Evolutionary conservation across 2,329 filamentous ascomycete species (phyloP), one percentile per base, ranked within the genome.

Genomic region (Diaporthe citri): DNA sequence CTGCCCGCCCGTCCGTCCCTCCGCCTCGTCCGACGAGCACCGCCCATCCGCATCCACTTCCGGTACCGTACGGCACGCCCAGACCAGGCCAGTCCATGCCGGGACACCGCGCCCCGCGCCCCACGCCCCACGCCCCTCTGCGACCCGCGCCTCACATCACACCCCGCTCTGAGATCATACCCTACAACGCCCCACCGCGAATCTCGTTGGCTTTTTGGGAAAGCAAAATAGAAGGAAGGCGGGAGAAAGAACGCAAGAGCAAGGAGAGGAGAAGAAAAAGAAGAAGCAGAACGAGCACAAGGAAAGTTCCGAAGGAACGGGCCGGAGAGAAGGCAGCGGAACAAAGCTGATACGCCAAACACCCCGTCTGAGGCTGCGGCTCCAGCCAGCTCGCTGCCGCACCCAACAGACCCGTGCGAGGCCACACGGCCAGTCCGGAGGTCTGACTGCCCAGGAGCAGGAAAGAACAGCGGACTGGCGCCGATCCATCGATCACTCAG

Each of bases 131-230:
- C 57, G 17, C 20, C 43, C 60, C 71, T 41, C 41, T 69, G 60
- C 43, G 43, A 71, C 64, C 71, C 57, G 64, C 64, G 60, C 71
- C 34, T 62, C 71, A 34, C 48, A 62, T 41, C 51, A 62, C 60
- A 71, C 75, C 75, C 75, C 73, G 73, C 75, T 73, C 73, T 75
- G 73, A 75, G 73, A 73, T 75, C 73, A 75, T 70, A 43, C 73
- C 56, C 51, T 55, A 69, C 59, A 31, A 59, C 15, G 46, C 69
- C 73, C 72, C 56, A 70, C 69, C 7, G 39, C 72, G 56, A 72
- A 72, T 56, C 46, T 72, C 55, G 66, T 51, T 41, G 36, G 57
- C 34, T 36, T 46, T 52, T 60, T 46, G 57, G 56, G 57, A 72
- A 67, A 46, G 25, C 7, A 55, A 15, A 59, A 25, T 22, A 48